A percentile compares a stretch with the other conserved stretches of the same genome.
Conservation (phyloP, 1,139 yeast genomes). For the Pichia kudriavzevii region DNA sequence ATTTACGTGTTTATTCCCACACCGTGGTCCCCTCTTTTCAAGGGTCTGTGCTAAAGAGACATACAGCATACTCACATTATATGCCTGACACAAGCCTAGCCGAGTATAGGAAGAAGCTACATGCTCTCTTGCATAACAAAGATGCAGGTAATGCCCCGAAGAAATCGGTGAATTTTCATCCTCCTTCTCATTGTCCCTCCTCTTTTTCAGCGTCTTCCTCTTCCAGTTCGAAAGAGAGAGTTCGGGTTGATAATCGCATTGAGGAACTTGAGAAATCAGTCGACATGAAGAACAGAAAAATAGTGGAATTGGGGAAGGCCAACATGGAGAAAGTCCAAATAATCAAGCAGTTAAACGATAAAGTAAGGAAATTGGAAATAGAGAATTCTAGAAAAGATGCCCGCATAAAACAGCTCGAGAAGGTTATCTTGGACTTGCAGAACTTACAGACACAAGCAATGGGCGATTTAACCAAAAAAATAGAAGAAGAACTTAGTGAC, state of each 20-base stretch:
- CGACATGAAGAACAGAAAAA: conserved; percentile 8
- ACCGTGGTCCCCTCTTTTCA: no score
- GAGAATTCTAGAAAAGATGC: conserved; percentile 2
- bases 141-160: no score
- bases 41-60: no score
- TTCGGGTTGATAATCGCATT: background rate
- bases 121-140: conserved; percentile 4
- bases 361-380: conserved; percentile 2
- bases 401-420: conserved; percentile 7
- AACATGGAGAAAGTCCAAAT: conserved; percentile 4
- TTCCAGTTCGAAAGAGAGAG: background rate
- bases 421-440: conserved; percentile 4
- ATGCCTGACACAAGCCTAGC: conserved; percentile 4
- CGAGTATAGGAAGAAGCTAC: conserved; percentile 9
- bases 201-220: no score
- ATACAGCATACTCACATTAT: no score
- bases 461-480: background rate
- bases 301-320: conserved; percentile 5
- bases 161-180: no score
- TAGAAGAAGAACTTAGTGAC: background rate
- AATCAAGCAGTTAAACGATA: conserved; percentile 4
- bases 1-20: no score
- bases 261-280: conserved; percentile 4
- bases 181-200: no score
- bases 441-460: no score